Conservation (phyloP, 192 early-diverging fungal genomes). For the Coemansia sp. region DNA sequence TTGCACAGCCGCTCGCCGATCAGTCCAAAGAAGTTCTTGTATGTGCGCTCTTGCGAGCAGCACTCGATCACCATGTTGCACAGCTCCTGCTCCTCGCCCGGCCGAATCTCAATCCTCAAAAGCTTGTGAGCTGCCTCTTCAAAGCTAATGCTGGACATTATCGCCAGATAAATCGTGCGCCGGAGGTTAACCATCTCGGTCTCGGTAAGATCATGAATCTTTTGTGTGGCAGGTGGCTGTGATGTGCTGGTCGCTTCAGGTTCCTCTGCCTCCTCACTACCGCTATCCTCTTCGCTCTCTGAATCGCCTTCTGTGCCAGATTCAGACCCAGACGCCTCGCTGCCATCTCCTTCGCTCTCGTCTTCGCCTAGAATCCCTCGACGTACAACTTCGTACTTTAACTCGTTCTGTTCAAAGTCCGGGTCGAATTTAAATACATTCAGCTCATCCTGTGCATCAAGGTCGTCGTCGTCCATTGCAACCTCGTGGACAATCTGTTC, state of each 20-base stretch:
- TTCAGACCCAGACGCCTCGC: slow-evolving; percentile 37
- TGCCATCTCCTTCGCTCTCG: slow-evolving; percentile 35
- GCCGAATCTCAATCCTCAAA: slow-evolving; percentile 77
- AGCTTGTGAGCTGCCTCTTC: slow-evolving; percentile 97
- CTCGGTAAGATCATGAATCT: slow-evolving; percentile 85
- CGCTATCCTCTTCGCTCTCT: slow-evolving; percentile 39
- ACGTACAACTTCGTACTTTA: slow-evolving; percentile 76
- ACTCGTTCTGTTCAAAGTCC: slow-evolving; percentile 78
- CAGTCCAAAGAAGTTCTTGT: slow-evolving; percentile 88
- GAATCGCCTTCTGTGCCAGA: slow-evolving; percentile 48
- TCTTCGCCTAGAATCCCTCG: slow-evolving; percentile 83
- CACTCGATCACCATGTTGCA: slow-evolving; percentile 97
- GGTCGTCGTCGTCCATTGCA: slow-evolving; percentile 76
- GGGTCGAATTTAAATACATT: slow-evolving; percentile 85
- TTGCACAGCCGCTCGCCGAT: slow-evolving; percentile 92
- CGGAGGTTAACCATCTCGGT: slow-evolving; percentile 82
- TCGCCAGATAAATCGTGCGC: slow-evolving; percentile 91
- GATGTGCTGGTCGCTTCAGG: not conserved
- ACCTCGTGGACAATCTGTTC: slow-evolving; percentile 92
- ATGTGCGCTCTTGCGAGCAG: slow-evolving; percentile 93
- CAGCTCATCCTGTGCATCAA: slow-evolving; percentile 74
- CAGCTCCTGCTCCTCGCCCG: slow-evolving; percentile 87
- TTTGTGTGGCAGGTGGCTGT: slow-evolving; percentile 31
- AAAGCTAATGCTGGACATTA: slow-evolving; percentile 93
- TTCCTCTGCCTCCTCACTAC: slow-evolving; percentile 28